phyloP scores from a whole-genome alignment of 495 filamentous ascomycete genomes.

The Daldinia caldariorum region DNA sequence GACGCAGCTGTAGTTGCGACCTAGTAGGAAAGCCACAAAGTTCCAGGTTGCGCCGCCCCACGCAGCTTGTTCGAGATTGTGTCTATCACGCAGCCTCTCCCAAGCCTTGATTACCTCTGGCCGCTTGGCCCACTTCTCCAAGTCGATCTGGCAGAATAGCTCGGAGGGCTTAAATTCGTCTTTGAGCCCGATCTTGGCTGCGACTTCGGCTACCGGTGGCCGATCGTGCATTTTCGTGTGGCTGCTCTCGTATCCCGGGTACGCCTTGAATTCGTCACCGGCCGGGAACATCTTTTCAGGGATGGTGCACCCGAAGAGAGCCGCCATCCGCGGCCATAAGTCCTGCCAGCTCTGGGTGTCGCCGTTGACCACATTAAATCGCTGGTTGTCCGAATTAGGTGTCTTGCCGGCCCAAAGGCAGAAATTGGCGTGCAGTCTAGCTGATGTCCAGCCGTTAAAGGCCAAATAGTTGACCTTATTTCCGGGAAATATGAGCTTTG shows the following conservation, averaged over 20 bases:
- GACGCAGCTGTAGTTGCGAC: slow-evolving; percentile 60
- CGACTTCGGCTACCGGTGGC: slow-evolving; percentile 57
- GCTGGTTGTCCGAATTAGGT: slow-evolving; percentile 57
- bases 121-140: slow-evolving; percentile 61
- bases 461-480: slow-evolving; percentile 58
- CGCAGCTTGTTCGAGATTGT: slow-evolving; percentile 58
- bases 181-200: slow-evolving; percentile 53
- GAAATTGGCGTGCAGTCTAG: slow-evolving; percentile 62
- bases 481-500: slow-evolving; percentile 60
- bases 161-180: slow-evolving; percentile 44
- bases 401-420: slow-evolving; percentile 62
- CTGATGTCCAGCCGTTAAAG: slow-evolving; percentile 63
- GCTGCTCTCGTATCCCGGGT: slow-evolving; percentile 33
- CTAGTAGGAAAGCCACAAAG: slow-evolving; percentile 62
- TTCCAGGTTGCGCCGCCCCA: slow-evolving; percentile 68
- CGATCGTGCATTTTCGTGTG: slow-evolving; percentile 46
- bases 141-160: slow-evolving; percentile 59
- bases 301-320: slow-evolving; percentile 57
- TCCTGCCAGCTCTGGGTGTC: slow-evolving; percentile 64
- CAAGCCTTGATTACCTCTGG: slow-evolving; percentile 63
- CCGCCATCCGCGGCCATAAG: slow-evolving; percentile 64
- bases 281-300: slow-evolving; percentile 57
- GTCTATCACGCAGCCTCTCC: slow-evolving; percentile 54
- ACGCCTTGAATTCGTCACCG: slow-evolving; percentile 24
- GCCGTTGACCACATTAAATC: slow-evolving; percentile 67